Base-by-base conservation (phyloP, 2,329 filamentous ascomycete species). In the Elsinoe australis region DNA sequence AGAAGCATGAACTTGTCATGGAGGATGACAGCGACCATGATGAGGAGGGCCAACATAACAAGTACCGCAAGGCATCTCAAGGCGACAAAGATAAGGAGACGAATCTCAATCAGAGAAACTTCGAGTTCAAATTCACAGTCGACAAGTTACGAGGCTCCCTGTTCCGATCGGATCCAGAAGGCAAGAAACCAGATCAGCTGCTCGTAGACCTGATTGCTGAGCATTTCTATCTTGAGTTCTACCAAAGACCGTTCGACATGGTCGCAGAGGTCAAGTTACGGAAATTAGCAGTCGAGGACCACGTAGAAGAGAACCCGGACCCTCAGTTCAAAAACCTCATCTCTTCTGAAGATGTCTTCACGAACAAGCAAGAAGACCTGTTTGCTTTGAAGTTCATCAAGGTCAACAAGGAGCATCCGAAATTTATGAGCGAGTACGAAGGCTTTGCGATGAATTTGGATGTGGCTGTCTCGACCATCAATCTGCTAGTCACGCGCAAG, bases 291-390 rank as follows among this genome's bases (percentile, higher is more conserved):
- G 80, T 98, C 2, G 90, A 96, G 59, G 92, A 99, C 61, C 89
- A 96, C 61, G 90, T 99, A 6, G 90, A 86, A 56, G 74, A 92
- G 55, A 84, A 90, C 47, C 82, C 88, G 0, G 71, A 86, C 0
- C 83, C 84, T 5, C 90, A 96, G 59, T 98, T 99, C 72, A 95
- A 92, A 67, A 90, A 90, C 19, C 94, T 99, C 44, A 80, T 99
- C n/a, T 94, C 89, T 0, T 95, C 92, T 1, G 90, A 94, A 59
- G 80, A 83, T 19, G 76, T 74, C 32, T 70, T 75, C 49, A 67
- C 82, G 36, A 79, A 85, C 51, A 81, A 86, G 52, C 79, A 85
- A 51, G 87, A 80, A 53, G 79, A 94, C 56, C 76, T 98, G 9
- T 86, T 98, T 56, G 80, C 83, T 45, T 76, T 98, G 58, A 95